Evolutionary conservation across 768 basidiomycete species (phyloP).

Genomic region (Leccinum sublutescens): DNA sequence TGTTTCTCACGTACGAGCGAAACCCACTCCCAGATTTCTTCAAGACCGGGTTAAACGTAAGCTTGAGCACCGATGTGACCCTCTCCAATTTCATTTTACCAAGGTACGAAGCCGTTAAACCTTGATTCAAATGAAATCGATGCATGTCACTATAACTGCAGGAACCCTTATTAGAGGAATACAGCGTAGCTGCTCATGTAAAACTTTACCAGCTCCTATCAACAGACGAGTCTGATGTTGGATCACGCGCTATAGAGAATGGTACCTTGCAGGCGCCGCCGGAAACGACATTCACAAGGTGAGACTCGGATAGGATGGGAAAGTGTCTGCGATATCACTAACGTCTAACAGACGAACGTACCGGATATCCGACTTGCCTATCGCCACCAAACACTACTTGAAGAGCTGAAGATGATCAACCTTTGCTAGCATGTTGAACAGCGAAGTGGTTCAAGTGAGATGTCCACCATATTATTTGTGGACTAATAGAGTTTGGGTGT

Average conservation of each 20-base stretch:
- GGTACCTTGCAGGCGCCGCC: constrained; percentile 89
- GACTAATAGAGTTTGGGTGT: neutral
- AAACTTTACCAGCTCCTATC: constrained; percentile 22
- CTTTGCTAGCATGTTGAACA: constrained; percentile 15
- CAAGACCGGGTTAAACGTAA: constrained; percentile 93
- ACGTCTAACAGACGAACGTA: constrained; percentile 79
- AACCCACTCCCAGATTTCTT: constrained; percentile 98
- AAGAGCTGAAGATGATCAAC: constrained; percentile 75
- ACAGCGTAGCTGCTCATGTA: constrained; percentile 96
- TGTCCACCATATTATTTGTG: neutral
- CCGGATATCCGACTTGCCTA: constrained; percentile 89
- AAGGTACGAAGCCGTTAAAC: constrained; percentile 53
- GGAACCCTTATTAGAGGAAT: constrained; percentile 96
- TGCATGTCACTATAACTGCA: constrained; percentile 28
- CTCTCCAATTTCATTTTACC: constrained; percentile 97
- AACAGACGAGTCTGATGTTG: neutral
- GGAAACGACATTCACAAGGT: constrained; percentile 98
- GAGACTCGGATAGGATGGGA: constrained; percentile 7
- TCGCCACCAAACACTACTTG: constrained; percentile 81
- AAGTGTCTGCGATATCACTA: constrained; percentile 2
- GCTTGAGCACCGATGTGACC: constrained; percentile 90
- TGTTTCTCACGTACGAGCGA: constrained; percentile 95
- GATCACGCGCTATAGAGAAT: constrained; percentile 50
- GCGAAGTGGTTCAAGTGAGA: neutral
- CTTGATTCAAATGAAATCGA: neutral